These are phyloP conservation scores for Talaromyces sp. DNA, from an alignment of 2,329 filamentous ascomycete genomes.

Conservation along the genomic window DNA sequence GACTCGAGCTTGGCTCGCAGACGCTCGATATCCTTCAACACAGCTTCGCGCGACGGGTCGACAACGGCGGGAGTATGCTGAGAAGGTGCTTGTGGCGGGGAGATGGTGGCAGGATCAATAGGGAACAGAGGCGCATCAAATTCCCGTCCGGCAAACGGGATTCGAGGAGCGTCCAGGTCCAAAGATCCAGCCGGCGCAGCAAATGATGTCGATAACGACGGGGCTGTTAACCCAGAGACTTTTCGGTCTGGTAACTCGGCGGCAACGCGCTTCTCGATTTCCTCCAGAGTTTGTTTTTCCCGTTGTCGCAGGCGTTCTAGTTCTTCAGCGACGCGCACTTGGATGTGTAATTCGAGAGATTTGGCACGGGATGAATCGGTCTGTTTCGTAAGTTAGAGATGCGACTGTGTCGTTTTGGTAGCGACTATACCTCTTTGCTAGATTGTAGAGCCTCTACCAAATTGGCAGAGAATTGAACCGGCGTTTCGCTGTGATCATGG, in stretches of 20 bases:
- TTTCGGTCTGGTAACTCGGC: constrained; percentile 35
- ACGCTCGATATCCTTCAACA: constrained; percentile 57
- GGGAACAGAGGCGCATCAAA: constrained; percentile 21
- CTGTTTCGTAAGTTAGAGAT: constrained; percentile 47
- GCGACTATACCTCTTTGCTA: constrained; percentile 69
- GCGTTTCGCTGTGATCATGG: constrained; percentile 53
- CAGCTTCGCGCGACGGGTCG: constrained; percentile 51
- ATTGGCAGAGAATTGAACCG: constrained; percentile 72
- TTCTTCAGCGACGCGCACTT: constrained; percentile 79
- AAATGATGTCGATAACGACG: constrained; percentile 27
- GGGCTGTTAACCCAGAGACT: constrained; percentile 23
- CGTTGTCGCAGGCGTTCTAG: constrained; percentile 73
- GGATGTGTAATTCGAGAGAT: constrained; percentile 80
- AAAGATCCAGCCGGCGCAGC: constrained; percentile 29
- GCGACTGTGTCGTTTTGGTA: background rate
- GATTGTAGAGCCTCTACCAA: constrained; percentile 79
- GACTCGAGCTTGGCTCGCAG: constrained; percentile 58
- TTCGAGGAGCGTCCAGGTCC: constrained; percentile 42
- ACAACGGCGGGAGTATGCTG: constrained; percentile 19
- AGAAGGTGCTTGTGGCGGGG: constrained; percentile 18
- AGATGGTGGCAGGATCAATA: constrained; percentile 20
- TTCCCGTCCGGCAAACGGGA: constrained; percentile 42
- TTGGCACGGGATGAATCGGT: constrained; percentile 84
- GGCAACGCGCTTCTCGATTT: constrained; percentile 62
- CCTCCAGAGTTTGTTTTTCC: constrained; percentile 65